Conservation (phyloP, 2,329 filamentous ascomycete genomes). For the Madurella mycetomatis region DNA sequence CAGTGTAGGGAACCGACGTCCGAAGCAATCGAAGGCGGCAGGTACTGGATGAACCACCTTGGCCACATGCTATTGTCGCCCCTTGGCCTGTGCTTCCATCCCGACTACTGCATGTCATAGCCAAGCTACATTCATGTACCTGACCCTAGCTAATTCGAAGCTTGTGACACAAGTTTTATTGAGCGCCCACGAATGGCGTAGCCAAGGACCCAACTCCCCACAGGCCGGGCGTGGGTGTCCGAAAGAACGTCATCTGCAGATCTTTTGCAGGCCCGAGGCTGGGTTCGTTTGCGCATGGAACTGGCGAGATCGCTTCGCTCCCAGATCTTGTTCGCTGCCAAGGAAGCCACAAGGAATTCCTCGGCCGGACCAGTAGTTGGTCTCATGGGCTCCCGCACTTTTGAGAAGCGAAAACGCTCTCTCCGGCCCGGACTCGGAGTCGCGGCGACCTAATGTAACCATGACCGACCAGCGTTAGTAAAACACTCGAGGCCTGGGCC, state of each 20-base stretch:
- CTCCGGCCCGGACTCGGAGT: constrained; percentile 5
- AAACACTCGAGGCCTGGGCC: constrained; percentile 2
- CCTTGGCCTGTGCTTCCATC: constrained; percentile 6
- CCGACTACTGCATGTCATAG: constrained; percentile 4
- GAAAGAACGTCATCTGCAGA: background rate
- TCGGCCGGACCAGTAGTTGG: background rate
- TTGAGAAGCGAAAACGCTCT: background rate
- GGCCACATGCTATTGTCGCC: constrained; percentile 2
- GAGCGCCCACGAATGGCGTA: background rate
- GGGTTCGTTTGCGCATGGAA: background rate
- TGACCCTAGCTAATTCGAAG: too few relatives aligned
- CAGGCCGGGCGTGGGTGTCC: too few relatives aligned
- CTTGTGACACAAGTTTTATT: too few relatives aligned
- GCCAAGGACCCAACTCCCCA: too few relatives aligned
- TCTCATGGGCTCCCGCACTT: background rate
- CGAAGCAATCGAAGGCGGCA: background rate
- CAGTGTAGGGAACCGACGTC: background rate
- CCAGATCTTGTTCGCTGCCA: background rate
- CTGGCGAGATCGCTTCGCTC: background rate
- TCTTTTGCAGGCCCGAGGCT: background rate
- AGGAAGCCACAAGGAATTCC: background rate
- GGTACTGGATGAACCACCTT: background rate
- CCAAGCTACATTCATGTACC: too few relatives aligned
- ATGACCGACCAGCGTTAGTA: constrained; percentile 8
- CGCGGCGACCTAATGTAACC: constrained; percentile 7